A percentile compares a stretch with the other conserved stretches of the same genome.
Conservation (phyloP, 2,329 filamentous ascomycete species). For the Colletotrichum acutatum region DNA sequence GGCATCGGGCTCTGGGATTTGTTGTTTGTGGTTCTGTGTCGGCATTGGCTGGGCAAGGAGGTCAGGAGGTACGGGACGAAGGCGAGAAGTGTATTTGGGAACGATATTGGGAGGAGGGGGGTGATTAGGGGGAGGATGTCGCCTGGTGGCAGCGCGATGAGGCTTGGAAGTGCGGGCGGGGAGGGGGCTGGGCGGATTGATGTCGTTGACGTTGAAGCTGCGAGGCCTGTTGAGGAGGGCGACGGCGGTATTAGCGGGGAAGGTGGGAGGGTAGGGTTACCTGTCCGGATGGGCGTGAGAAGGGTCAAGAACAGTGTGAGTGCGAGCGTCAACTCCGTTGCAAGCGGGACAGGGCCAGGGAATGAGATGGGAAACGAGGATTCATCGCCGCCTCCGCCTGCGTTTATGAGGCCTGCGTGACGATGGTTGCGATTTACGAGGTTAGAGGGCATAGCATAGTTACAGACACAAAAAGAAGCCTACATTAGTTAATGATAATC, state of each 20-base stretch:
- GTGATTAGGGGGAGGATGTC: neutral
- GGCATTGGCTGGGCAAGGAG: constrained; percentile 28
- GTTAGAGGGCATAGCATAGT: neutral
- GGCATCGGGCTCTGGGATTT: constrained; percentile 32
- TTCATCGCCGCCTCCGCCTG: neutral
- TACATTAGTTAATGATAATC: constrained; percentile 16
- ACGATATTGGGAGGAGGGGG: neutral
- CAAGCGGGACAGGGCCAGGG: neutral
- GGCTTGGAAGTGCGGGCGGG: neutral
- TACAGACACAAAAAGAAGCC: neutral
- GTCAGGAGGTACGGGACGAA: constrained; percentile 7
- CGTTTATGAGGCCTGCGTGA: constrained; percentile 8
- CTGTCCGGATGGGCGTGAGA: constrained; percentile 14
- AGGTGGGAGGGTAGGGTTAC: neutral
- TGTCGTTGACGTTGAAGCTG: constrained; percentile 16
- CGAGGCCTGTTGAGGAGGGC: neutral
- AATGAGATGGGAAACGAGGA: neutral
- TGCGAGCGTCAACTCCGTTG: constrained; percentile 13
- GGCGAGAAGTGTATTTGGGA: neutral
- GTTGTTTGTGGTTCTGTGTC: constrained; percentile 21
- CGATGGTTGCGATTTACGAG: neutral
- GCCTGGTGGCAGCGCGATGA: neutral
- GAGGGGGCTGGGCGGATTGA: neutral
- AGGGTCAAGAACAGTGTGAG: constrained; percentile 1
- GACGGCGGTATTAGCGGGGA: too few species aligned